A percentile compares a stretch with the other conserved stretches of the same genome.
phyloP scores from a whole-genome alignment of 495 filamentous ascomycete species.

The Bombardia bombarda region DNA sequence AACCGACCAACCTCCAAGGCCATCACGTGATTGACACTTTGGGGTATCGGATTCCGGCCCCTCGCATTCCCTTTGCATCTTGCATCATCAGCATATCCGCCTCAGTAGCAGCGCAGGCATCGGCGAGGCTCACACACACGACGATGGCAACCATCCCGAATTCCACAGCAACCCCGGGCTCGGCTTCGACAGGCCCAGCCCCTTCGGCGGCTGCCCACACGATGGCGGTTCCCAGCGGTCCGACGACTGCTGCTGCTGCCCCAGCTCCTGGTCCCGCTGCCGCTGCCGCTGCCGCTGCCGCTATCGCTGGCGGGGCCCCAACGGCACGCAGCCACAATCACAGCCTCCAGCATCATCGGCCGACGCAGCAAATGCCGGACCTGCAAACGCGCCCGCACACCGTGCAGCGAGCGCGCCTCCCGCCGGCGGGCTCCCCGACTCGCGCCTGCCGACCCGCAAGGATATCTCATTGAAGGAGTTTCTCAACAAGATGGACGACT shows the following conservation, averaged over 20 bases:
- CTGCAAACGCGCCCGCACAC: too few species aligned
- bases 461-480: slow-evolving; percentile 89
- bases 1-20: too few species aligned
- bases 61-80: neutral
- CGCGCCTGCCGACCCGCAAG: slow-evolving; percentile 62
- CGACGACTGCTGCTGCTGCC: too few species aligned
- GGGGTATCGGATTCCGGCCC: neutral
- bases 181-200: neutral
- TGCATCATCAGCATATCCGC: slow-evolving; percentile 1
- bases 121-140: neutral
- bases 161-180: neutral
- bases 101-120: neutral
- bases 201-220: neutral
- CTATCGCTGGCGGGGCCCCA: slow-evolving; percentile 1
- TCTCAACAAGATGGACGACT: slow-evolving; percentile 93
- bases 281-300: too few species aligned
- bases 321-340: slow-evolving; percentile 7
- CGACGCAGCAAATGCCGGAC: too few species aligned
- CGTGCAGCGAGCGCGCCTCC: slow-evolving; percentile 2
- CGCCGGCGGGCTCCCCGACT: slow-evolving; percentile 17
- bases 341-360: neutral
- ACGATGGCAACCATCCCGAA: slow-evolving; percentile 15
- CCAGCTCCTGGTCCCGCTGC: neutral
- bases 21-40: neutral
- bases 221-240: neutral